These are phyloP conservation scores for Kodamaea arcana DNA, from an alignment of 1,139 yeast genomes.

Conservation along the genomic window DNA sequence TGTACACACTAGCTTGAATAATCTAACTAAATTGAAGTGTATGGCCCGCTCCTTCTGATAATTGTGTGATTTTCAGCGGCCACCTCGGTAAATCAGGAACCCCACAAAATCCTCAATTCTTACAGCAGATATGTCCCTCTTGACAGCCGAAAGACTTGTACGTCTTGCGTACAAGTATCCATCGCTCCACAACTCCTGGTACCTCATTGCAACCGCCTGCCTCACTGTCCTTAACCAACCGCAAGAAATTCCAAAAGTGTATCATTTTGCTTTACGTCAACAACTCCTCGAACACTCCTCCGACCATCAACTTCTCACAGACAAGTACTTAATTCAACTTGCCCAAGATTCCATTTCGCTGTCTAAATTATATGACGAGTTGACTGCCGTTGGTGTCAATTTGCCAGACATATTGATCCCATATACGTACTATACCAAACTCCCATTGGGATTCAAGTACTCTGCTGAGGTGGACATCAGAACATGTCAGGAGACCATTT, in stretches of 20 bases:
- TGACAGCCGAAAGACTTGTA: slow-evolving; percentile 62
- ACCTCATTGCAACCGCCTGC: slow-evolving; percentile 73
- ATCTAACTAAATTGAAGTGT: no score
- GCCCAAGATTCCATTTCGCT: slow-evolving; percentile 42
- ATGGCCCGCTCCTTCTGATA: no score
- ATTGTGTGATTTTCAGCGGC: no score
- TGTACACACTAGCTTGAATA: no score
- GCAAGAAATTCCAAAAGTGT: slow-evolving; percentile 69
- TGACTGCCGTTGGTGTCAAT: slow-evolving; percentile 41
- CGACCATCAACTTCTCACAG: slow-evolving; percentile 27
- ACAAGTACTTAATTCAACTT: slow-evolving; percentile 25
- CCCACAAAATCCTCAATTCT: slow-evolving; percentile 3
- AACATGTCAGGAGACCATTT: slow-evolving; percentile 36
- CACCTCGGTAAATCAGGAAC: no score
- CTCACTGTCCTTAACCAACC: slow-evolving; percentile 80
- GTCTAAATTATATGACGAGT: slow-evolving; percentile 35
- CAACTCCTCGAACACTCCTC: slow-evolving; percentile 34
- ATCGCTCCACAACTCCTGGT: slow-evolving; percentile 56
- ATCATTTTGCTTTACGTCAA: slow-evolving; percentile 66
- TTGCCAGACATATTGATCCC: slow-evolving; percentile 45
- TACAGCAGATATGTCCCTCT: slow-evolving; percentile 10
- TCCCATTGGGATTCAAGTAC: slow-evolving; percentile 38
- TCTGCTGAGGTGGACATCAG: slow-evolving; percentile 32
- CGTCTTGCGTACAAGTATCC: slow-evolving; percentile 53
- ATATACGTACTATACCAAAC: slow-evolving; percentile 33